A percentile compares a stretch with the other conserved stretches of the same genome.
phyloP scores from a whole-genome alignment of 345 rosid genomes.

The Gossypioides kirkii region DNA sequence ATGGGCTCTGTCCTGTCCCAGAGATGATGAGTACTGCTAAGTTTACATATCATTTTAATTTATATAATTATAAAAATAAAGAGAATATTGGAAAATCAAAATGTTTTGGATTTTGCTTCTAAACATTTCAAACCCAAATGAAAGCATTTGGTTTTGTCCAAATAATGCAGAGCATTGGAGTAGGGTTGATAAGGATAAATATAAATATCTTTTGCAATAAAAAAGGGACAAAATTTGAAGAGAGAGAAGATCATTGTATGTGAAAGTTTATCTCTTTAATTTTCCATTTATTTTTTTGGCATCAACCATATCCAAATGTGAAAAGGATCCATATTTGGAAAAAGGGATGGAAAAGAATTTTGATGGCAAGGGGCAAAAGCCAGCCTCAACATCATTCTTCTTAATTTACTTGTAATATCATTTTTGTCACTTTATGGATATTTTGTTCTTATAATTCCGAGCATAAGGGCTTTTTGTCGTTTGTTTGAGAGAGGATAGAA shows the following conservation, averaged over 20 bases:
- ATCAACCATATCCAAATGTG: background rate
- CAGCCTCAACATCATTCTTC: background rate
- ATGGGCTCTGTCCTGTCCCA: no score
- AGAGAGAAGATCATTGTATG: background rate
- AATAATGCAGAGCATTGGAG: background rate
- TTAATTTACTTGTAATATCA: no score
- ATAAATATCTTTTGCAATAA: no score
- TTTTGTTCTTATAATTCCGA: background rate
- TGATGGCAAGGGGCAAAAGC: background rate
- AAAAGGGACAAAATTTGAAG: no score
- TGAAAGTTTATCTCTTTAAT: background rate
- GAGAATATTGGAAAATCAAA: no score
- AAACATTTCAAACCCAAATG: background rate
- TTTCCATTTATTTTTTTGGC: background rate
- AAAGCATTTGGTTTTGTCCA: background rate
- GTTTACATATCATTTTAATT: no score
- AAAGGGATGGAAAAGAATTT: background rate
- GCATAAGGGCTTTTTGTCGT: background rate
- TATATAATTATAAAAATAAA: no score
- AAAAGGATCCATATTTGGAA: no score
- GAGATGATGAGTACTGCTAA: no score
- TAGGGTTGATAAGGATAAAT: background rate
- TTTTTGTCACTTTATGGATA: background rate
- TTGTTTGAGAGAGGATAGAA: background rate
- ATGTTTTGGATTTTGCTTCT: no score